Evolutionary conservation across 2,329 filamentous ascomycete species (phyloP).

Genomic region (Penicillium brevicompactum): DNA sequence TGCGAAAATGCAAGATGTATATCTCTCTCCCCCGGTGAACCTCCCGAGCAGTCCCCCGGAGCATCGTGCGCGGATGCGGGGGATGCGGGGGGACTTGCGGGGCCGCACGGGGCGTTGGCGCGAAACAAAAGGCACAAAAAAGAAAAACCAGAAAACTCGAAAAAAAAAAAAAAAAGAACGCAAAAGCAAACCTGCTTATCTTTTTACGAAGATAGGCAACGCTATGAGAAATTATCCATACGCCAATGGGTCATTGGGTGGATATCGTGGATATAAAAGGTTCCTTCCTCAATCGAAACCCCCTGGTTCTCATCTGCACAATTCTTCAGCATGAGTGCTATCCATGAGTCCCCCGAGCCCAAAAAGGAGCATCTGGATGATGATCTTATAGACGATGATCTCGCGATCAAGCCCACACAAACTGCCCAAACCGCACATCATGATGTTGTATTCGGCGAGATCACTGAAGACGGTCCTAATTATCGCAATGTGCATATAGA

Average conservation of each 20-base stretch:
- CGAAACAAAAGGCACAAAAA: background rate
- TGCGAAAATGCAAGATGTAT: background rate
- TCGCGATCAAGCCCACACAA: background rate
- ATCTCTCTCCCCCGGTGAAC: background rate
- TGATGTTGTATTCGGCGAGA: slow-evolving; percentile 40
- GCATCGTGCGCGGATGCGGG: background rate
- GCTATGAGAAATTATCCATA: background rate
- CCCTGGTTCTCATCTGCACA: background rate
- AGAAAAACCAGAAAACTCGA: background rate
- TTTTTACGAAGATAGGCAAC: background rate
- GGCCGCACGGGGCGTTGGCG: background rate
- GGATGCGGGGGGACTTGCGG: background rate
- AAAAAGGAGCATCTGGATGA: background rate
- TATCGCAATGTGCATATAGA: slow-evolving; percentile 28
- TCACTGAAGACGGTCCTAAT: slow-evolving; percentile 32
- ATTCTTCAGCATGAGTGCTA: background rate
- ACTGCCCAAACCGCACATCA: background rate
- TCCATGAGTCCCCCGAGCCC: background rate
- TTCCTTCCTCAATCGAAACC: background rate
- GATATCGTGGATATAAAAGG: background rate
- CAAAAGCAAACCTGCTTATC: background rate
- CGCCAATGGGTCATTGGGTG: background rate
- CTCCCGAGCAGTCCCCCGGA: background rate
- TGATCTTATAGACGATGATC: background rate
- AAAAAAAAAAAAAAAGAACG: background rate